Conservation (phyloP, 1,139 yeast species). For the Pichia sp. region DNA sequence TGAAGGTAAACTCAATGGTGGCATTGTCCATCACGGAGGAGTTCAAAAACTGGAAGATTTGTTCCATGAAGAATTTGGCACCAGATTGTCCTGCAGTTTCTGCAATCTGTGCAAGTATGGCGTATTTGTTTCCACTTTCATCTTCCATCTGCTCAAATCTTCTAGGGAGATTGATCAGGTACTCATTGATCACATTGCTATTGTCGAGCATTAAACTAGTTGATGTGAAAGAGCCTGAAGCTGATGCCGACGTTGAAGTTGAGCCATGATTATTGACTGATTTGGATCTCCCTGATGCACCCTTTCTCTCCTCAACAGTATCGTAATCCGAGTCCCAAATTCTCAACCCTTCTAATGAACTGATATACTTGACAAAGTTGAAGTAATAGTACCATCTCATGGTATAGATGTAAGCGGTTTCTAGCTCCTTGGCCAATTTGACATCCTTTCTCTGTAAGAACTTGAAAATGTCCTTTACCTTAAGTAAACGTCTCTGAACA, state of each 20-base stretch:
- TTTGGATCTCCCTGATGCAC: background rate
- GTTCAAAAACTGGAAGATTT: slow-evolving; percentile 66
- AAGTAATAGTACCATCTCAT: slow-evolving; percentile 90
- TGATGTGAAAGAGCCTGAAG: background rate
- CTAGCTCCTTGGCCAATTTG: slow-evolving; percentile 67
- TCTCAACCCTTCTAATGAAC: slow-evolving; percentile 61
- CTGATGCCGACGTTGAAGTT: background rate
- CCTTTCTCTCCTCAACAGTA: too few relatives aligned
- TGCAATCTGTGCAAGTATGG: slow-evolving; percentile 80
- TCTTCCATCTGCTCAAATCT: slow-evolving; percentile 19
- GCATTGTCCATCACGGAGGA: slow-evolving; percentile 72
- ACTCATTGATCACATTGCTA: slow-evolving; percentile 20
- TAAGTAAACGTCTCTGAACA: slow-evolving; percentile 61
- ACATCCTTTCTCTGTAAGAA: slow-evolving; percentile 52
- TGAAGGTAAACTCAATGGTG: slow-evolving; percentile 68
- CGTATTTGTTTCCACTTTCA: slow-evolving; percentile 43
- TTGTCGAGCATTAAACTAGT: slow-evolving; percentile 5
- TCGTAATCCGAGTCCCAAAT: slow-evolving; percentile 22
- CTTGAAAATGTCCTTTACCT: slow-evolving; percentile 50
- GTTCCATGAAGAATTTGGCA: slow-evolving; percentile 57
- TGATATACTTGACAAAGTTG: slow-evolving; percentile 70
- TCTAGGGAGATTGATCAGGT: slow-evolving; percentile 22
- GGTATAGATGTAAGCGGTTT: slow-evolving; percentile 75
- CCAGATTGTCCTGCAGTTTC: slow-evolving; percentile 60
- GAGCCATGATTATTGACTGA: background rate